Evolutionary conservation across 805 yeast genomes (phyloP), one percentile per base, ranked within the genome.

Genomic region (Sugiyamaella mastotermitis): DNA sequence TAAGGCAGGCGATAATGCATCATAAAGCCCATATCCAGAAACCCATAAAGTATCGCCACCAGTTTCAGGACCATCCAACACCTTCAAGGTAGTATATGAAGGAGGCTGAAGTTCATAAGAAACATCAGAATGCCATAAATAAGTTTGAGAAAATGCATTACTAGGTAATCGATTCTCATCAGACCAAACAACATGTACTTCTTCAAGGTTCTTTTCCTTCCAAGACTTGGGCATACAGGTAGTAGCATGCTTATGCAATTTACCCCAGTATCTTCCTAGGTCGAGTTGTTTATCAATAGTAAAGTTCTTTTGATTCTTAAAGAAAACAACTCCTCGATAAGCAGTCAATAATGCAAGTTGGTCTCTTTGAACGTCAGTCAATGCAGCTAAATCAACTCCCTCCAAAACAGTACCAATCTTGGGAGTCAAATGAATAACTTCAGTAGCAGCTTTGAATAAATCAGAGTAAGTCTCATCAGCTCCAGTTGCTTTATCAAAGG

Each of bases 31-130:
- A 43, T 70, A 68, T 14, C 74, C 74, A 28, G 73, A 71, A 15
- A 71, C 65, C 68, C 74, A 74, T 6, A 64, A 51, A 3, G 80
- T 75, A 47, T 74, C 80, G 21, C 80, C 80, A n/a, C 76, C 78
- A 19, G 62, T 57, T 8, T 51, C 51, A 5, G 77, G 76, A 19
- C 70, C 64, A 15, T 73, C 62, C 48, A 74, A 74, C 50, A 69
- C 61, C 47, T 73, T 74, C 48, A 77, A 60, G 44, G 68, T 71
- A 3, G 81, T 74, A 46, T 69, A 60, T 17, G 76, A 77, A 2
- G 80, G 72, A 4, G 81, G 79, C 39, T 71, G 73, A 31, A 62
- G 60, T 58, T 76, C 81, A 48, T 74, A 78, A 28, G 69, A 69
- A 36, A 75, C 62, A 51, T 74, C 79, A 5, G 76, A 65, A 59